A percentile compares a stretch with the other conserved stretches of the same genome.
These are phyloP conservation scores for Priceomyces medius DNA, from an alignment of 805 yeast genomes.

Conservation along the genomic window DNA sequence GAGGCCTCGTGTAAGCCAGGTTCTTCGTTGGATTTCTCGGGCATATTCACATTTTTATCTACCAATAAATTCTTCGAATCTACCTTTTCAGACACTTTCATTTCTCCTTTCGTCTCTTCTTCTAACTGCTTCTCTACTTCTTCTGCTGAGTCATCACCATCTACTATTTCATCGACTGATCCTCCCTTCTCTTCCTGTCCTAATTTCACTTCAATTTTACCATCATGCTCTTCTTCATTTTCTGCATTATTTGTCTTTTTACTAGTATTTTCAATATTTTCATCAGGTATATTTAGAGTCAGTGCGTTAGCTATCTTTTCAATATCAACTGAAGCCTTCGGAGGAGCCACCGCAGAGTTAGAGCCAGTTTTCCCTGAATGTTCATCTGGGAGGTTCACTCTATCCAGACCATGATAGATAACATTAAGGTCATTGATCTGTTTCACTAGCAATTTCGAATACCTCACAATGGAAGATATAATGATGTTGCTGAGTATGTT, in stretches of 20 bases:
- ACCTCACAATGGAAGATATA: slow-evolving; percentile 18
- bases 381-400: too few relatives aligned
- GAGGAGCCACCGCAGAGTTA: too few relatives aligned
- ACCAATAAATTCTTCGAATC: too few relatives aligned
- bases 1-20: too few relatives aligned
- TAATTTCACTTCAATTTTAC: not conserved
- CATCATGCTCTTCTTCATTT: not conserved
- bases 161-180: slow-evolving; percentile 8
- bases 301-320: too few relatives aligned
- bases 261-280: slow-evolving; percentile 6
- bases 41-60: too few relatives aligned
- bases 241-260: not conserved
- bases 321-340: too few relatives aligned
- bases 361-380: too few relatives aligned
- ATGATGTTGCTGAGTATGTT: slow-evolving; percentile 20
- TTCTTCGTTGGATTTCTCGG: too few relatives aligned
- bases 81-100: slow-evolving; percentile 2
- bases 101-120: slow-evolving; percentile 4
- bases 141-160: slow-evolving; percentile 2
- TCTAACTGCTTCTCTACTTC: slow-evolving; percentile 1
- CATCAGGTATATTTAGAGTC: too few relatives aligned
- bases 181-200: not conserved
- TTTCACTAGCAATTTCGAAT: slow-evolving; percentile 19
- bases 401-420: not conserved
- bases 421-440: slow-evolving; percentile 18